Evolutionary conservation across 257 asterid species (phyloP), one percentile per base, ranked within the genome.

Genomic region (Ballota nigra): DNA sequence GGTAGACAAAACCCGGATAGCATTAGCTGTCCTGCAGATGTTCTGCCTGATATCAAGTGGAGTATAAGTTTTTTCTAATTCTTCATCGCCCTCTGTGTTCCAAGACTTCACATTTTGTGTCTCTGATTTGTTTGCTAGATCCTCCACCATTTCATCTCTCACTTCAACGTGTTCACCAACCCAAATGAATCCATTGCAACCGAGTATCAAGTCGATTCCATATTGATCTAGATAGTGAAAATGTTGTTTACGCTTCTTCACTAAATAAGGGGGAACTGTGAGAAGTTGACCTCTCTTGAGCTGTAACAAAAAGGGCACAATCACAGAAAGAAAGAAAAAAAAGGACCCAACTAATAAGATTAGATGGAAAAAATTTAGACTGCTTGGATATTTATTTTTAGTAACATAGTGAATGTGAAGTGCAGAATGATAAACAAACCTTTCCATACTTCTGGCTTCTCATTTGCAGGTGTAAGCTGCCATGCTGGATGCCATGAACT

Each of bases 361-460:
- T 31, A 33, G 31, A 71, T 31, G 77, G 34, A 28, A 51, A 58
- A 41, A 6, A 22, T 57, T 41, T 34, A 22, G 23, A 53, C 10
- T 19, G 8, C 53, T 53, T 38, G 6, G 34, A 12, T 20, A 3
- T n/a, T 63, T 34, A 19, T 38, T 63, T 38, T 40, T 5, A 38
- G 13, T 63, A 31, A 47, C 20, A 3, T 15, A 33, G 20, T 1
- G 13, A 62, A 71, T 10, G 29, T 40, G 6, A 5, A 13, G 26
- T 1, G 4, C 7, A 47, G 51, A 57, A 12, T 31, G 58, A 66
- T 36, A 43, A 15, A 79, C 80, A 57, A 28, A 91, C 97, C 97
- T 94, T 94, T 62, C 97, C 99, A 62, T 94, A 94, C 84, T 91
- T 94, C 75, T 94, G 97, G 79, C 99, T 94, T 80, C 97, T 84